Percentiles rank a stretch among this genome's conserved stretches.
Conservation (phyloP, 2,329 filamentous ascomycete genomes). For the Bipolaris cookei region DNA sequence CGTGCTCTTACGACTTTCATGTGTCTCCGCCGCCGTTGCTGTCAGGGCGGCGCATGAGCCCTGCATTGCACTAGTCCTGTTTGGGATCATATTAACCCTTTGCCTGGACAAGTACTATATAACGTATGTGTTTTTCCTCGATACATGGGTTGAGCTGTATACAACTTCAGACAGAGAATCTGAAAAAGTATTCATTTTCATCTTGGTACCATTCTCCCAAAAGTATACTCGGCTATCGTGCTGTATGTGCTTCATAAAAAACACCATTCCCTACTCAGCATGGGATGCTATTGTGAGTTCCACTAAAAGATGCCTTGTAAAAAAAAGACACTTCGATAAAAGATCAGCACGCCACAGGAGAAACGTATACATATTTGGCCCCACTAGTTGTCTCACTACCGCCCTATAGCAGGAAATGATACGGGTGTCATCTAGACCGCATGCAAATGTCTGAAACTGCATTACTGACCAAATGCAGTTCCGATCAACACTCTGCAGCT, state of each 20-base stretch:
- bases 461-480: background rate
- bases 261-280: background rate
- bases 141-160: background rate
- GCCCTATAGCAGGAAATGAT: background rate
- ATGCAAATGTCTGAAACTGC: background rate
- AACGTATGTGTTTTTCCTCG: background rate
- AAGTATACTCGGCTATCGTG: background rate
- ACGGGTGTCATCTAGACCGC: background rate
- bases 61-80: slow-evolving; percentile 22
- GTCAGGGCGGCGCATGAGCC: slow-evolving; percentile 22
- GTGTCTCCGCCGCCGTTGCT: slow-evolving; percentile 23
- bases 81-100: slow-evolving; percentile 2
- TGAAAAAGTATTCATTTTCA: background rate
- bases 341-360: background rate
- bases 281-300: background rate
- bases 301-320: background rate
- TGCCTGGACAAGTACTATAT: background rate
- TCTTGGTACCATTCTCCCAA: background rate
- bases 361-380: background rate
- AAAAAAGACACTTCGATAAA: background rate
- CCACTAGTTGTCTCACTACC: background rate
- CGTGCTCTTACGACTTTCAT: slow-evolving; percentile 33
- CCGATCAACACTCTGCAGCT: background rate
- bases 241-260: background rate
- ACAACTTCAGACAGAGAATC: background rate